phyloP scores from a whole-genome alignment of 805 yeast species.

The Nakazawaea anatomiae region DNA sequence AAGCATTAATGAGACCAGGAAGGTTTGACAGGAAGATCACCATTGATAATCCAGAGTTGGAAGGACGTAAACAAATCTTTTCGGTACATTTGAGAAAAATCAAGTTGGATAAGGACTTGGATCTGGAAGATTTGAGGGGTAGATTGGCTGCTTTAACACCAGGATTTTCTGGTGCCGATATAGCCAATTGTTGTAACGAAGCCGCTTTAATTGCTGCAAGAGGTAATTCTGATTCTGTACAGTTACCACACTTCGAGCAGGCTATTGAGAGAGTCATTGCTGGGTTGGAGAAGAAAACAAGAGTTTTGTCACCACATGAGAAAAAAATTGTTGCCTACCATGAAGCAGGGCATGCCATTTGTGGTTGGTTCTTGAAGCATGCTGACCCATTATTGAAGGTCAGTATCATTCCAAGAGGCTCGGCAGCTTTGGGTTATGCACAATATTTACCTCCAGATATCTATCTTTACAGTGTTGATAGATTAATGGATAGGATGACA shows the following conservation, averaged over 20 bases:
- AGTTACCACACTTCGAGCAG: constrained; percentile 72
- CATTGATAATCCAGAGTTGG: constrained; percentile 82
- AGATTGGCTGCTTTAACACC: constrained; percentile 89
- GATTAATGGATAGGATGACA: constrained; percentile 79
- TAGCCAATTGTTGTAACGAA: constrained; percentile 91
- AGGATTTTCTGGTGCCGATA: constrained; percentile 94
- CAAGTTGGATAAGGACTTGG: constrained; percentile 37
- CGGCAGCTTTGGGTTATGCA: constrained; percentile 94
- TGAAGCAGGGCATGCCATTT: constrained; percentile 95
- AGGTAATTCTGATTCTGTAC: constrained; percentile 55
- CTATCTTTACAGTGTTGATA: constrained; percentile 69
- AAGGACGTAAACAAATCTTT: constrained; percentile 84
- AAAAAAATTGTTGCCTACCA: constrained; percentile 86
- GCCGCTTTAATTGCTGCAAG: constrained; percentile 94
- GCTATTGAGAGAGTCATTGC: constrained; percentile 94
- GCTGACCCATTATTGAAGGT: constrained; percentile 92
- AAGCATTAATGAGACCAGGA: constrained; percentile 90
- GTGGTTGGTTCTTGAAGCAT: constrained; percentile 85
- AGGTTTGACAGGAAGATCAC: constrained; percentile 87
- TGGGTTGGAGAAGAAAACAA: constrained; percentile 84
- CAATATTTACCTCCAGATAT: constrained; percentile 90
- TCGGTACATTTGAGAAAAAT: constrained; percentile 69
- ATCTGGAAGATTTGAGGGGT: constrained; percentile 63
- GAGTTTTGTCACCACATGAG: constrained; percentile 73
- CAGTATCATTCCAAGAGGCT: constrained; percentile 92